A percentile compares a stretch with the other conserved stretches of the same genome.
Evolutionary conservation across 1,139 yeast species (phyloP).

Genomic region (Candida tunisiensis): DNA sequence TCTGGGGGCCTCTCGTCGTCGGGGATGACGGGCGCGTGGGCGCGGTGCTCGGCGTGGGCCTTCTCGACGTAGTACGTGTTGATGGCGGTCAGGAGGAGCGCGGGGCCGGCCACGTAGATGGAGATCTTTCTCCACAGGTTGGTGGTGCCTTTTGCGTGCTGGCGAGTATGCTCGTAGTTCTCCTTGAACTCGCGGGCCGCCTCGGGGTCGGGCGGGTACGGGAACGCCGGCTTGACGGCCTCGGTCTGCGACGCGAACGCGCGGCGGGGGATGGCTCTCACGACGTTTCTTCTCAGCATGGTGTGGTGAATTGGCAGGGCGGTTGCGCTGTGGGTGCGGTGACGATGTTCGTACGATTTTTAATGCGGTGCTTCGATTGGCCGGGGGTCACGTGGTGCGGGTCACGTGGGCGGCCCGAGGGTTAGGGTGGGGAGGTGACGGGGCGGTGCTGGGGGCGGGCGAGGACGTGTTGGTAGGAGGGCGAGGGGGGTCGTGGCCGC

Average conservation of each 20-base stretch:
- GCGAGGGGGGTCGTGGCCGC: no score
- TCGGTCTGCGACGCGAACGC: no score
- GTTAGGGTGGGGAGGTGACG: no score
- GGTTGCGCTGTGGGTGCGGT: no score
- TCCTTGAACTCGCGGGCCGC: slow-evolving; percentile 39
- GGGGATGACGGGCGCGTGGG: slow-evolving; percentile 33
- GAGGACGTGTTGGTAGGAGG: no score
- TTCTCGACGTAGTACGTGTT: slow-evolving; percentile 70
- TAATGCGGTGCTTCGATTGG: no score
- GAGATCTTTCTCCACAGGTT: slow-evolving; percentile 77
- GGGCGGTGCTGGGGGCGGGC: no score
- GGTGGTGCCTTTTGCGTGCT: slow-evolving; percentile 68
- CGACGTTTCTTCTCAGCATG: slow-evolving; percentile 4
- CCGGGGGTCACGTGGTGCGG: no score
- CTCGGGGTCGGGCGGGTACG: slow-evolving; percentile 25
- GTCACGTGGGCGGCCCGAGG: no score
- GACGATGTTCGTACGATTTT: no score
- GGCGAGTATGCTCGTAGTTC: slow-evolving; percentile 38
- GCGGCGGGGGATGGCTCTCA: no score
- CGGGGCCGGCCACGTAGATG: slow-evolving; percentile 66
- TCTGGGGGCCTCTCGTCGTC: slow-evolving; percentile 90
- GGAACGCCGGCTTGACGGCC: slow-evolving; percentile 19
- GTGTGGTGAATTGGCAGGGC: not conserved
- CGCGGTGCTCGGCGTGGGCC: slow-evolving; percentile 74
- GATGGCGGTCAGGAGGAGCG: slow-evolving; percentile 54